These are phyloP conservation scores for Zygosaccharomyces siamensis DNA, from an alignment of 805 yeast species.

Conservation along the genomic window DNA sequence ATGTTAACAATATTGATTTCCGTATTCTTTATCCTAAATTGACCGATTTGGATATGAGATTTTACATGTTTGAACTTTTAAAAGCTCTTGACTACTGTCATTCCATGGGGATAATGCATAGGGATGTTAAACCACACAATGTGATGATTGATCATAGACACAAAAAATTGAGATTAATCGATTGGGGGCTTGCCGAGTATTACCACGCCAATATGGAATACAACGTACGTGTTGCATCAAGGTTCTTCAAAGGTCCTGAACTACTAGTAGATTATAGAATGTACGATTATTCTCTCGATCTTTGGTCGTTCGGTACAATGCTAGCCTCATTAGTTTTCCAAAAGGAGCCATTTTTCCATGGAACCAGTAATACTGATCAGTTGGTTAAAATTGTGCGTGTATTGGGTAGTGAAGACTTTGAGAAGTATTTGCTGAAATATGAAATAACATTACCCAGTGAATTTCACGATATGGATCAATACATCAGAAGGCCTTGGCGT, in stretches of 20 bases:
- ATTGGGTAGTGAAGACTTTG: conserved; percentile 77
- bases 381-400: conserved; percentile 84
- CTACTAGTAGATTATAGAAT: conserved; percentile 76
- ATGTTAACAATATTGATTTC: conserved; percentile 77
- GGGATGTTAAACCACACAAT: conserved; percentile 95
- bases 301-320: conserved; percentile 95
- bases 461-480: conserved; percentile 70
- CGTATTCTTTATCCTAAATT: conserved; percentile 76
- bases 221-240: conserved; percentile 88
- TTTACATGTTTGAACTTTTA: conserved; percentile 73
- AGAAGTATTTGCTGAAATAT: conserved; percentile 65
- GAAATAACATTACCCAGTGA: conserved; percentile 66
- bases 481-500: conserved; percentile 82
- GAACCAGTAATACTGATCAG: conserved; percentile 87
- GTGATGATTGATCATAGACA: conserved; percentile 86
- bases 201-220: conserved; percentile 86
- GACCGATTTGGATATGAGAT: conserved; percentile 69
- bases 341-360: conserved; percentile 89
- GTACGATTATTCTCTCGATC: conserved; percentile 86
- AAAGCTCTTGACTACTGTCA: conserved; percentile 86
- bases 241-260: conserved; percentile 94
- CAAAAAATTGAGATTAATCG: conserved; percentile 71
- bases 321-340: conserved; percentile 85
- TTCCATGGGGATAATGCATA: conserved; percentile 92
- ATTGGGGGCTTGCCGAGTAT: conserved; percentile 95